A percentile compares a stretch with the other conserved stretches of the same genome.
Conservation (phyloP, 371 early-diverging fungal genomes). For the Apophysomyces ossiformis region DNA sequence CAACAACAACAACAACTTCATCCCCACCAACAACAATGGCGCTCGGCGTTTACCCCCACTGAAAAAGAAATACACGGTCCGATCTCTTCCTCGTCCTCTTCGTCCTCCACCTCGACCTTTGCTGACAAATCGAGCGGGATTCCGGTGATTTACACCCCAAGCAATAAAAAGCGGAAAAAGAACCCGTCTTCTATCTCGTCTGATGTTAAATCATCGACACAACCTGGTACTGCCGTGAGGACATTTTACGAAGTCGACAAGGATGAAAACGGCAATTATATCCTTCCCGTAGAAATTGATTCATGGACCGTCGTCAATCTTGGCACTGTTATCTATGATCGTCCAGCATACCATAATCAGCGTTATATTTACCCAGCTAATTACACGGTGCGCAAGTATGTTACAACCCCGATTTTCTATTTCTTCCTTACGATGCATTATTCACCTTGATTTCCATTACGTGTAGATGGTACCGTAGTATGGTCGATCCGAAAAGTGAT, state of each 20-base stretch:
- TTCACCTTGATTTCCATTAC: not conserved
- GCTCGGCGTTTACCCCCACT: conserved; percentile 9
- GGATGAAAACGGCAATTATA: conserved; percentile 71
- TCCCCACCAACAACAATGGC: conserved; percentile 5
- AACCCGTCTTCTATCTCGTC: conserved; percentile 6
- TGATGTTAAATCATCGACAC: conserved; percentile 19
- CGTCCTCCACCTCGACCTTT: conserved; percentile 15
- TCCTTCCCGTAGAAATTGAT: conserved; percentile 80
- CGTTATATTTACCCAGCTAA: conserved; percentile 93
- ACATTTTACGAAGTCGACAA: conserved; percentile 62
- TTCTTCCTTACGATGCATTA: not conserved
- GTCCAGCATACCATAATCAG: conserved; percentile 83
- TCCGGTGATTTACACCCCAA: conserved; percentile 22
- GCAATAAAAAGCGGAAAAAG: conserved; percentile 18
- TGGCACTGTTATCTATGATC: conserved; percentile 76
- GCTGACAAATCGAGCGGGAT: conserved; percentile 18
- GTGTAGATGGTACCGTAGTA: conserved; percentile 74
- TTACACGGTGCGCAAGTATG: conserved; percentile 68
- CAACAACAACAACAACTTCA: not conserved
- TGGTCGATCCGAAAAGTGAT: conserved; percentile 69
- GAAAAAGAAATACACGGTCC: not conserved
- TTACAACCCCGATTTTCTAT: not conserved
- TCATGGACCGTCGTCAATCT: conserved; percentile 73
- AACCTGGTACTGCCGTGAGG: conserved; percentile 39
- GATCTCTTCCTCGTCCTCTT: conserved; percentile 7